Evolutionary conservation across 2,329 filamentous ascomycete species (phyloP), one percentile per base, ranked within the genome.

Genomic region (Penicillium sp.): DNA sequence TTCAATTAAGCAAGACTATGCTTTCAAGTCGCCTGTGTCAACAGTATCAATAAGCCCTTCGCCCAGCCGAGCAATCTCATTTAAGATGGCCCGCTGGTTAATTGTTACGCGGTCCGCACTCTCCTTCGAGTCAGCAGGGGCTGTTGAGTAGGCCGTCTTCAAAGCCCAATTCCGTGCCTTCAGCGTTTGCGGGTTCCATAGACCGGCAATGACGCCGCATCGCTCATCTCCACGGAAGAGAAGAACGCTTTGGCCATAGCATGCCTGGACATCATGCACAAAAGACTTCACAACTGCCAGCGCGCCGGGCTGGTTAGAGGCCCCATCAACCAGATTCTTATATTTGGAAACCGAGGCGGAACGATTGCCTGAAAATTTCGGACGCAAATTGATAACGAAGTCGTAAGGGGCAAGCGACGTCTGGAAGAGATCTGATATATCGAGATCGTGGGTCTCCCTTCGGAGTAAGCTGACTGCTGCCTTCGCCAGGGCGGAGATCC

Each of bases 401-500:
- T 97, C 91, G 72, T 92, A 99, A 61, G 96, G 92, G 9, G 75
- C 73, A 6, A 90, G 79, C 0, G 87, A 84, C 3, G 88, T 81
- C n/a, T 82, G 79, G 75, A 97, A 97, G 8, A 97, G 80, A 1
- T 77, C 73, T 29, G 79, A 75, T 1, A 82, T 73, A 46, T 87
- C 77, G 51, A 90, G 72, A 12, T 75, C 73, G 25, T 82, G 67
- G 25, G 81, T 81, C 31, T 83, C 70, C 11, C 78, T 73, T 47
- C 79, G 82, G 14, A 90, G 75, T 11, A 88, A 71, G 49, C 83
- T 84, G 67, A 83, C 83, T 11, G 90, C 91, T 2, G 90, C 89
- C 62, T 88, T 87, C 6, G 93, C 90, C 2, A 99, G 79, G 4
- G 84, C 85, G 0, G 89, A 92, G 82, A 97, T 89, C 37, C 94